Evolutionary conservation across 163 green algal genomes (phyloP).

Genomic region (Chlamydomonas reinhardtii): DNA sequence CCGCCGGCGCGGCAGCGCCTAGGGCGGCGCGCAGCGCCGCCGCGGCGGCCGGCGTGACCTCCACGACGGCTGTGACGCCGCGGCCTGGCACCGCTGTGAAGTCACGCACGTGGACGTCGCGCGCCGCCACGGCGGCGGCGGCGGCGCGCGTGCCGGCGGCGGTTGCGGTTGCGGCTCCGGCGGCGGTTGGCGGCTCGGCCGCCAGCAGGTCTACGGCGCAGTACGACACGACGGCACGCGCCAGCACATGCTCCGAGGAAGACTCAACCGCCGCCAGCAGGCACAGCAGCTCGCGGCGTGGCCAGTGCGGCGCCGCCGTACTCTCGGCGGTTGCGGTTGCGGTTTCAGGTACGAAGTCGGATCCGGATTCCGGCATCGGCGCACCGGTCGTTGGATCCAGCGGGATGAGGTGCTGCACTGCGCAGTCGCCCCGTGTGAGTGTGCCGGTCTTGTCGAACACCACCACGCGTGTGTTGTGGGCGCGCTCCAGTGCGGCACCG

Average conservation of each 20-base stretch:
- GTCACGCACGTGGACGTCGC: constrained; percentile 16
- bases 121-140: neutral
- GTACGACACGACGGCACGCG: constrained; percentile 65
- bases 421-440: constrained; percentile 71
- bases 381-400: constrained; percentile 15
- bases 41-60: neutral
- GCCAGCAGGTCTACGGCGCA: constrained; percentile 1
- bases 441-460: constrained; percentile 90
- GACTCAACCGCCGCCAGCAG: constrained; percentile 69
- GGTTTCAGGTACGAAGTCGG: neutral
- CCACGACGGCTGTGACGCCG: constrained; percentile 15
- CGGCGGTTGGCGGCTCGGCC: neutral
- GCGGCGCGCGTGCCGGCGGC: constrained; percentile 20
- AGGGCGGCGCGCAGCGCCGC: neutral
- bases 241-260: constrained; percentile 80
- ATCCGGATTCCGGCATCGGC: neutral
- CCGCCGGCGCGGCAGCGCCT: neutral
- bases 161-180: neutral
- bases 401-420: constrained; percentile 50
- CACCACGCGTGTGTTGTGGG: constrained; percentile 64
- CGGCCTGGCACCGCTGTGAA: constrained; percentile 44
- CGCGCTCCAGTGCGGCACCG: constrained; percentile 87
- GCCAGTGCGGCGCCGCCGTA: neutral
- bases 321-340: too few species aligned
- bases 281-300: constrained; percentile 56